Conservation (phyloP, 257 asterid genomes). For the Vinca minor region DNA sequence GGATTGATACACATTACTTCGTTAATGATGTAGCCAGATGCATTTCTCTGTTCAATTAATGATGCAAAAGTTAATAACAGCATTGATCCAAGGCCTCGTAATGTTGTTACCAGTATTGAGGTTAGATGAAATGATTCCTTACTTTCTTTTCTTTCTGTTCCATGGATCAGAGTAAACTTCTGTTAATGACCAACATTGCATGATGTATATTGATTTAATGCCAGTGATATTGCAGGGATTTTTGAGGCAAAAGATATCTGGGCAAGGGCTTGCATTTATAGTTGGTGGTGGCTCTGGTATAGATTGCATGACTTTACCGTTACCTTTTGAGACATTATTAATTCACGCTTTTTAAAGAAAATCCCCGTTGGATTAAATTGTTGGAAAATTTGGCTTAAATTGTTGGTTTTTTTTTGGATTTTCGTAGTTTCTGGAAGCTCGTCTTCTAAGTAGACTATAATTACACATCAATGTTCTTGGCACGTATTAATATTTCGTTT, state of each 20-base stretch:
- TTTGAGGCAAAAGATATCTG: conserved; percentile 93
- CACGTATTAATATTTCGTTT: not conserved
- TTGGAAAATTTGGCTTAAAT: too few species aligned
- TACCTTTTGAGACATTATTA: not conserved
- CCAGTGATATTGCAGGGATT: conserved; percentile 67
- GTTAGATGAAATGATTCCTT: conserved; percentile 32
- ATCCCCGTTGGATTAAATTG: too few species aligned
- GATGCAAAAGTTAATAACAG: conserved; percentile 86
- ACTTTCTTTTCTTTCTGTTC: conserved; percentile 2
- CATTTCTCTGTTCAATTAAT: conserved; percentile 90
- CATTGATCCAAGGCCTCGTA: conserved; percentile 79
- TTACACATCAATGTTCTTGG: not conserved
- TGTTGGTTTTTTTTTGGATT: too few species aligned
- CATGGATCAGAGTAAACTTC: conserved; percentile 1
- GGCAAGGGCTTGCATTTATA: conserved; percentile 92
- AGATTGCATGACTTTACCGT: conserved; percentile 20
- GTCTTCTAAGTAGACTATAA: not conserved
- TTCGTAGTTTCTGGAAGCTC: too few species aligned
- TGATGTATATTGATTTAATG: not conserved
- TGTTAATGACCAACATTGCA: too few species aligned
- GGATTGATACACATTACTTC: conserved; percentile 22
- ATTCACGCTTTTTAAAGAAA: not conserved
- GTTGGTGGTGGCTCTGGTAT: conserved; percentile 99
- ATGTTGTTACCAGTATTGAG: conserved; percentile 73
- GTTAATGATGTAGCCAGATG: conserved; percentile 85